phyloP scores from a whole-genome alignment of 345 rosid genomes.

The Iberis pinnata region DNA sequence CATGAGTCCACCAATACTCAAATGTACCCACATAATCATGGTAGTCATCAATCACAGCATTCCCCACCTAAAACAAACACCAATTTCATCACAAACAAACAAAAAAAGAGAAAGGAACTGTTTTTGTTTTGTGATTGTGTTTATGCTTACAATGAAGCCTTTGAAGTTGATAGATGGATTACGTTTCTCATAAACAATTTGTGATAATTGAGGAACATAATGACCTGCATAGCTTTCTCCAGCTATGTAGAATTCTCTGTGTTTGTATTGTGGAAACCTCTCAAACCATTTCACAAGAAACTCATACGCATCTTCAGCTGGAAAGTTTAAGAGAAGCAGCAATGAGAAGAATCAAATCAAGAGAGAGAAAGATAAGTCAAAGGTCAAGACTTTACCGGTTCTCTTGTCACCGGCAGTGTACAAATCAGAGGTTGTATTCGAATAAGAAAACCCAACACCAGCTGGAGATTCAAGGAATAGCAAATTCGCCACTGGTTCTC shows the following conservation, averaged over 20 bases:
- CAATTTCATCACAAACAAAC: neutral
- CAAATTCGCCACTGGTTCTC: constrained; percentile 65
- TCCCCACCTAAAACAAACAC: constrained; percentile 55
- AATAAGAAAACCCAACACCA: constrained; percentile 93
- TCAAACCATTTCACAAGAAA: constrained; percentile 85
- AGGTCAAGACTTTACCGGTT: constrained; percentile 46
- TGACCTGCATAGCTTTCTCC: constrained; percentile 99
- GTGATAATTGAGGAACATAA: constrained; percentile 94
- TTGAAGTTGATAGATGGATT: constrained; percentile 75
- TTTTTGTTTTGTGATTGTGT: neutral
- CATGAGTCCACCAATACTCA: constrained; percentile 98
- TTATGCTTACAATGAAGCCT: constrained; percentile 84
- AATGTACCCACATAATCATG: constrained; percentile 77
- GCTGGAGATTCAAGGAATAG: constrained; percentile 94
- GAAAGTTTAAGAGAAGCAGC: constrained; percentile 14
- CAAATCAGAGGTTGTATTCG: constrained; percentile 75
- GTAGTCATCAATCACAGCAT: constrained; percentile 90
- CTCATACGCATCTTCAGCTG: constrained; percentile 84
- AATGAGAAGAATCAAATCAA: neutral
- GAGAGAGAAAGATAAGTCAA: neutral
- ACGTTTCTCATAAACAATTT: constrained; percentile 53
- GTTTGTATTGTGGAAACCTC: constrained; percentile 93
- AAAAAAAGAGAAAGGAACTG: too few relatives aligned
- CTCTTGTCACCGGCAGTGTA: constrained; percentile 75
- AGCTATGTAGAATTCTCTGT: constrained; percentile 82